Evolutionary conservation across 2,329 filamentous ascomycete genomes (phyloP), one percentile per base, ranked within the genome.

Genomic region (Epicoccum sorghinum): DNA sequence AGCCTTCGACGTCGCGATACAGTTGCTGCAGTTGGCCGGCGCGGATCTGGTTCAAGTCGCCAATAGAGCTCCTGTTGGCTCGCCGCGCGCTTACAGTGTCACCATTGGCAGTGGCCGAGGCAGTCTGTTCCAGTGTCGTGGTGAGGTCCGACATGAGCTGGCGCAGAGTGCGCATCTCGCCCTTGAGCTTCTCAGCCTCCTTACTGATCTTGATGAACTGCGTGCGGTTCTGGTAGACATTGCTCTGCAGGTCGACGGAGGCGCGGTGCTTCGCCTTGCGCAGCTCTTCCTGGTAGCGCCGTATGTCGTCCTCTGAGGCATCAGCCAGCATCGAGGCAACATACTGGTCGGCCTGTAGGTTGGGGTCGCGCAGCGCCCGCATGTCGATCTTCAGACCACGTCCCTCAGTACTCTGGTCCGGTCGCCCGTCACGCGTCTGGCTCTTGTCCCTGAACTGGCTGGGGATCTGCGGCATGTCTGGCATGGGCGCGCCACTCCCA

Each of bases 131-230:
- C 40, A 82, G 60, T 1, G 78, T 78, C 2, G 68, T 70, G 4
- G 79, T 98, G 52, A 99, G 83, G 62, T 99, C 95, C 2, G 91
- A 88, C 89, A 99, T 97, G 47, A 98, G 82, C 61, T 91, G 91
- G 39, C 90, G 86, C 29, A 99, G 83, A 6, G 90, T 90, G 47
- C 91, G 86, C 95, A 99, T 98, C 75, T 99, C 95, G 50, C 86
- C 86, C 77, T 98, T 98, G 53, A 99, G 85, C 78, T 96, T 97
- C 77, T 99, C 95, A 2, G 96, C 95, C 78, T 99, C 95, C 77
- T 98, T 97, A 73, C 93, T 97, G 75, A 99, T 98, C 76, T 96
- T 96, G 81, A 99, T 98, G 71, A 99, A 99, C 69, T 98, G 95
- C 0, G 91, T 96, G 43, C 95, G 87, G 75, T 99, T 99, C 75